A percentile compares a stretch with the other conserved stretches of the same genome.
Conservation (phyloP, 164 flowering plant species). For the Magnolia changhungtana region DNA sequence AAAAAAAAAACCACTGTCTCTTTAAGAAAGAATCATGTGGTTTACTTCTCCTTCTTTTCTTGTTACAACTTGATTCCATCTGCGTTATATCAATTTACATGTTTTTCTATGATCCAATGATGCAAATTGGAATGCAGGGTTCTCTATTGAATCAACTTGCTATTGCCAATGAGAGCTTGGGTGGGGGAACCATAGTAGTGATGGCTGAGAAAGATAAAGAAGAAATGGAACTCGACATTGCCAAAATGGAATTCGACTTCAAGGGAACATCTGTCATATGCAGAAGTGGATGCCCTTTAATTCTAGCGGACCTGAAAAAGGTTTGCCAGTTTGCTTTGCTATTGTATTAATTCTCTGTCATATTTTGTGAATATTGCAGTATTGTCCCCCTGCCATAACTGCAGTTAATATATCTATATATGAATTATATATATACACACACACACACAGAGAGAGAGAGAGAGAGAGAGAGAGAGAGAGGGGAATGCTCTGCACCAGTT, state of each 20-base stretch:
- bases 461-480: too few species aligned
- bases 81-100: not conserved
- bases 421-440: too few species aligned
- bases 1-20: too few species aligned
- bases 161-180: constrained; percentile 80
- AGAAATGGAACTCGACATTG: constrained; percentile 86
- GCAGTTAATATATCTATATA: too few species aligned
- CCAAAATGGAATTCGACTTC: constrained; percentile 82
- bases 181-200: constrained; percentile 73
- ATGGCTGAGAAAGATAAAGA: constrained; percentile 88
- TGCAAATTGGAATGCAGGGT: constrained; percentile 38
- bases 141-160: constrained; percentile 77
- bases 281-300: constrained; percentile 81
- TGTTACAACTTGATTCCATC: not conserved
- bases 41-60: not conserved
- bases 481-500: too few species aligned
- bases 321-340: constrained; percentile 25
- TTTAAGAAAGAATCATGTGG: not conserved
- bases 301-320: constrained; percentile 78
- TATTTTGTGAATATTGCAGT: not conserved
- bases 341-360: not conserved
- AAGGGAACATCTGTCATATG: constrained; percentile 80
- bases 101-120: not conserved
- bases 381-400: not conserved
- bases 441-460: too few species aligned